Evolutionary conservation across 495 filamentous ascomycete species (phyloP), one percentile per base, ranked within the genome.

Genomic region (Aspergillus biplanus): DNA sequence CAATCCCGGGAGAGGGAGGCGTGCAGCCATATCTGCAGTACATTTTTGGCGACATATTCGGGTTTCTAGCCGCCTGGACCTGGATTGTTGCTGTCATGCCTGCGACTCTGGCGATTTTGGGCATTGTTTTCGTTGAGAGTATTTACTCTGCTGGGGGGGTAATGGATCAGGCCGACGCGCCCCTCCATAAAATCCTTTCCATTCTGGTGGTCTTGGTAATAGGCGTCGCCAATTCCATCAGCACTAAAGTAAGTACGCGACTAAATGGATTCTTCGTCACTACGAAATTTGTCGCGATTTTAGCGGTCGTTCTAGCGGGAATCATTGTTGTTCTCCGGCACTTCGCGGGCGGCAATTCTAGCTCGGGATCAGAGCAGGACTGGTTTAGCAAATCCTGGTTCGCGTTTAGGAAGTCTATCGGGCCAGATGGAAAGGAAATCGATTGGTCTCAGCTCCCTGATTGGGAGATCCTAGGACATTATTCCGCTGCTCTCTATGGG

Each of bases 11-110:
- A 0, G 67, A 69, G 63, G 67, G 67, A 3, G 67, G 67, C 18
- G 63, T 69, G 2, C 67, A 69, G 39, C 67, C 67, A 0, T 69
- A 65, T 52, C 63, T 69, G 1, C 67, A 64, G 33, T 69, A 69
- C 44, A 64, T 66, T 33, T 69, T 69, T 42, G 67, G 67, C 31
- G 67, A 69, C 48, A 46, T 66, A 9, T 66, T 65, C 21, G 67
- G 67, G 11, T 69, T 65, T 31, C 61, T 69, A 12, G 60, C 67
- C 0, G 67, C 67, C 9, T 69, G 67, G 67, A 69, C 67, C 0
- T 69, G 67, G 67, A 69, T 69, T 34, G 59, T 69, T 9, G 67
- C 63, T 1, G 61, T 69, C 5, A 69, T 69, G 52, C 67, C 67
- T 0, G 67, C 67, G 3, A 65, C 67, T 8, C 53, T 69, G 31